Evolutionary conservation across 805 yeast genomes (phyloP).

Genomic region (Yamadazyma laniorum): DNA sequence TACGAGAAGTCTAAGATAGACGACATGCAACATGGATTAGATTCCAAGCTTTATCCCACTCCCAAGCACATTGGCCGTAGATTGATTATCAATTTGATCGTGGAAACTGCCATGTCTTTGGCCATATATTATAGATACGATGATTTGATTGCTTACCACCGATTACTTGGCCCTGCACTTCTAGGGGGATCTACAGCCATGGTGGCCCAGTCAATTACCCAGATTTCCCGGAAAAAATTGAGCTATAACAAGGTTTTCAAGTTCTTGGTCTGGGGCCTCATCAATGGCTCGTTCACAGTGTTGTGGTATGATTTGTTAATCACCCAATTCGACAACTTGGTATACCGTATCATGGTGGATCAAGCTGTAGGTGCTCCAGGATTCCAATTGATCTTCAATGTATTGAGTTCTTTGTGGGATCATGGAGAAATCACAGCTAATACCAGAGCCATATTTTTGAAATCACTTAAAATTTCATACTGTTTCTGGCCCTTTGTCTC

Average conservation of each 20-base stretch:
- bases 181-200: conserved; percentile 42
- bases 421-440: conserved; percentile 35
- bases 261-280: conserved; percentile 58
- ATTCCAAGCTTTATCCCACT: conserved; percentile 15
- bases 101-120: conserved; percentile 26
- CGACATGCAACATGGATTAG: conserved; percentile 14
- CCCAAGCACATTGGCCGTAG: conserved; percentile 13
- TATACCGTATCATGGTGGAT: conserved; percentile 47
- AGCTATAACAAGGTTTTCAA: conserved; percentile 36
- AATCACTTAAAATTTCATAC: conserved; percentile 51
- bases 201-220: conserved; percentile 42
- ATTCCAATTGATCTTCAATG: conserved; percentile 52
- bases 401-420: conserved; percentile 57
- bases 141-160: conserved; percentile 18
- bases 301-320: conserved; percentile 55
- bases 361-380: conserved; percentile 54
- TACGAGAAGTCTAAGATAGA: conserved; percentile 9
- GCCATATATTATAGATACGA: conserved; percentile 31
- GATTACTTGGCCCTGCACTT: conserved; percentile 36
- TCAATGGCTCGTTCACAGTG: conserved; percentile 55
- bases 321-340: conserved; percentile 29
- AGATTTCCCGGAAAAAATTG: conserved; percentile 31
- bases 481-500: conserved; percentile 62
- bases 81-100: conserved; percentile 22
- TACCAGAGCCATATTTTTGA: conserved; percentile 41